Percentiles rank a stretch among this genome's conserved stretches.
Evolutionary conservation across 2,329 filamentous ascomycete genomes (phyloP).

Genomic region (Fusarium clavum): DNA sequence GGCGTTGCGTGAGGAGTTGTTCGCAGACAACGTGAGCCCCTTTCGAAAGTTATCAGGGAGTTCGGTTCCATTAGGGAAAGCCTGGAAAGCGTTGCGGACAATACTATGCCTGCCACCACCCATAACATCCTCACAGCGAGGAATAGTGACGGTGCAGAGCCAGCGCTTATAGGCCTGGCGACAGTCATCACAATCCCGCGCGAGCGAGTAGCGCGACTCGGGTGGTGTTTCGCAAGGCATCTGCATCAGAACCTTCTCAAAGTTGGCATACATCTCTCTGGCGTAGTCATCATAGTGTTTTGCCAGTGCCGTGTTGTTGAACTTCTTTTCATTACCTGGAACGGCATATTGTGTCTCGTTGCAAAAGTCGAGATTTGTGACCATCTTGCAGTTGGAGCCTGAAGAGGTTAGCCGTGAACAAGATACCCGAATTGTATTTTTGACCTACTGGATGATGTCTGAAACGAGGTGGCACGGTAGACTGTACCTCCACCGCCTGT

Average conservation of each 20-base stretch:
- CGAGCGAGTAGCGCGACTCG: conserved; percentile 84
- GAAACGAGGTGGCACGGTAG: conserved; percentile 77
- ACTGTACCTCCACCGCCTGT: conserved; percentile 80
- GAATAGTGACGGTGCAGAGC: conserved; percentile 94
- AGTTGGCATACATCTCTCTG: conserved; percentile 75
- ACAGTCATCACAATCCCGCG: conserved; percentile 80
- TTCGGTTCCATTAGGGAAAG: conserved; percentile 76
- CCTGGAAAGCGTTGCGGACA: conserved; percentile 75
- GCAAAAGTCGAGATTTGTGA: conserved; percentile 91
- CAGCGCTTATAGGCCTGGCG: conserved; percentile 86
- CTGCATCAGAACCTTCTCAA: conserved; percentile 84
- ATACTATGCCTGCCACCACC: conserved; percentile 59
- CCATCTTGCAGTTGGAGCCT: conserved; percentile 85
- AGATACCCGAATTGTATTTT: neutral
- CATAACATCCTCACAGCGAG: conserved; percentile 88
- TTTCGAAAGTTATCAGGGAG: conserved; percentile 55
- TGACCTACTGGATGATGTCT: conserved; percentile 78
- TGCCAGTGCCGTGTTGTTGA: conserved; percentile 71
- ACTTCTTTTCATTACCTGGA: conserved; percentile 77
- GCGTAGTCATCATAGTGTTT: conserved; percentile 84
- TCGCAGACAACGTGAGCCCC: conserved; percentile 40
- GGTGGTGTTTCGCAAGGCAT: conserved; percentile 83
- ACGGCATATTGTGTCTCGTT: conserved; percentile 90
- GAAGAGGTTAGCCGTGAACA: conserved; percentile 18
- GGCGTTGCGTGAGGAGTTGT: conserved; percentile 71